A percentile compares a stretch with the other conserved stretches of the same genome.
Conservation (phyloP, 2,329 filamentous ascomycete genomes). For the Claviceps maximensis region DNA sequence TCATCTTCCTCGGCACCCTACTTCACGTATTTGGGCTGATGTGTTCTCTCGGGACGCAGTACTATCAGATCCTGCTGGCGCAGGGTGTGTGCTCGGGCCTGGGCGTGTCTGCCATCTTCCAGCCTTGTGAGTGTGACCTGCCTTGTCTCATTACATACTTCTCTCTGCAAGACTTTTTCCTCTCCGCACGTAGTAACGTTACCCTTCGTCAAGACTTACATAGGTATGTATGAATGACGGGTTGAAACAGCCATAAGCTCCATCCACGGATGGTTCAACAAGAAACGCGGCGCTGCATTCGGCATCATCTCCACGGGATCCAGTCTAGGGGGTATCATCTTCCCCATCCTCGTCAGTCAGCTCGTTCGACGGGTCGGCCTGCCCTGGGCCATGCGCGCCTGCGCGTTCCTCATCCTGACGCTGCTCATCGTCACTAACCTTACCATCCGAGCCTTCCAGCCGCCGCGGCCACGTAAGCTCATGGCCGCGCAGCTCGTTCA, state of each 20-base stretch:
- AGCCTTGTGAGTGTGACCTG: constrained; percentile 9
- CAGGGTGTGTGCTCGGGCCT: constrained; percentile 20
- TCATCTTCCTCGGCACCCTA: constrained; percentile 35
- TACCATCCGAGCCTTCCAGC: constrained; percentile 11
- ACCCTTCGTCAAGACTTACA: neutral
- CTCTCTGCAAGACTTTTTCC: no score
- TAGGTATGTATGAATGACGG: neutral
- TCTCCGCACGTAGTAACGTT: no score
- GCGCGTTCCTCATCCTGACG: constrained; percentile 13
- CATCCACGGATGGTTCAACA: constrained; percentile 14
- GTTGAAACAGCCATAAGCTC: constrained; percentile 9
- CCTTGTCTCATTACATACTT: neutral
- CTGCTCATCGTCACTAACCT: constrained; percentile 19
- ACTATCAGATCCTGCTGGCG: constrained; percentile 22
- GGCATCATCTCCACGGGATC: constrained; percentile 16
- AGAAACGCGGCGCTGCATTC: constrained; percentile 13
- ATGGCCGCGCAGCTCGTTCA: constrained; percentile 12
- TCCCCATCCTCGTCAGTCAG: constrained; percentile 20
- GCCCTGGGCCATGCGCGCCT: constrained; percentile 19
- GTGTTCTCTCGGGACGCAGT: constrained; percentile 29
- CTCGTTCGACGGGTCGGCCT: constrained; percentile 19
- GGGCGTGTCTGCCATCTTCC: constrained; percentile 16
- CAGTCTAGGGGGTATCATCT: constrained; percentile 19
- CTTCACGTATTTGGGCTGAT: constrained; percentile 44
- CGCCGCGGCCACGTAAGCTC: constrained; percentile 9